Percentiles rank a stretch among this genome's conserved stretches.
These are phyloP conservation scores for Aspergillus luchuensis DNA, from an alignment of 2,329 filamentous ascomycete genomes.

Conservation along the genomic window DNA sequence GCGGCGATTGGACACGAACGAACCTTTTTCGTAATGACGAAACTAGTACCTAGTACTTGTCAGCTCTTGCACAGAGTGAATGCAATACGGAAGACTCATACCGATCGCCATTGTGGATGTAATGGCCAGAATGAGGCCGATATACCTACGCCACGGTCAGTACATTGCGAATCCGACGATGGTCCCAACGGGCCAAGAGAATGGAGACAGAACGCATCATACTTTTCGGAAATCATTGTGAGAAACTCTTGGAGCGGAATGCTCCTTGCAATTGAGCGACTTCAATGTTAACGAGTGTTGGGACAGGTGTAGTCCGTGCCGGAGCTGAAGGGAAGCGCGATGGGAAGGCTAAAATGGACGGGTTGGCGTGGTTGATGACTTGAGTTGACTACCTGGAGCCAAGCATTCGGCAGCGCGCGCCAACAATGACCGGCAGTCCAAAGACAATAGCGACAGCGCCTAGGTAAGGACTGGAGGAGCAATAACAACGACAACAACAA, in stretches of 20 bases:
- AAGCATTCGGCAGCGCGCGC: constrained; percentile 20
- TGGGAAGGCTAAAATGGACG: constrained; percentile 5
- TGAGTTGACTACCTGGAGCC: constrained; percentile 15
- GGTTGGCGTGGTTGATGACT: constrained; percentile 14
- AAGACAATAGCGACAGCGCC: constrained; percentile 2
- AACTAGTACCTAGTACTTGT: constrained; percentile 74
- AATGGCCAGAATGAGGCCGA: constrained; percentile 50
- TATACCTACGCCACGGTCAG: constrained; percentile 40
- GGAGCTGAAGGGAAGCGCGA: constrained; percentile 11
- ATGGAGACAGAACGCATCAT: constrained; percentile 22
- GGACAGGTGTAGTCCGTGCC: constrained; percentile 5
- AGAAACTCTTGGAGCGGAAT: constrained; percentile 36
- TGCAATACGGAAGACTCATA: constrained; percentile 24
- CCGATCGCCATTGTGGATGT: constrained; percentile 52
- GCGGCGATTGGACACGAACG: constrained; percentile 27
- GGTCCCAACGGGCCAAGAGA: constrained; percentile 10
- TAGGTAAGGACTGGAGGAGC: background rate
- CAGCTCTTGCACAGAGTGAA: constrained; percentile 2
- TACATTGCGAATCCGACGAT: constrained; percentile 22
- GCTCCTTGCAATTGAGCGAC: constrained; percentile 37
- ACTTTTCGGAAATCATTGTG: constrained; percentile 49
- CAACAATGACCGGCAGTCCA: constrained; percentile 17
- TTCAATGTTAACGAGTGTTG: constrained; percentile 34
- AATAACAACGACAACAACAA: too few relatives aligned
- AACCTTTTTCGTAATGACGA: constrained; percentile 99